Evolutionary conservation across 768 basidiomycete genomes (phyloP).

Genomic region (Hericium alpestre): DNA sequence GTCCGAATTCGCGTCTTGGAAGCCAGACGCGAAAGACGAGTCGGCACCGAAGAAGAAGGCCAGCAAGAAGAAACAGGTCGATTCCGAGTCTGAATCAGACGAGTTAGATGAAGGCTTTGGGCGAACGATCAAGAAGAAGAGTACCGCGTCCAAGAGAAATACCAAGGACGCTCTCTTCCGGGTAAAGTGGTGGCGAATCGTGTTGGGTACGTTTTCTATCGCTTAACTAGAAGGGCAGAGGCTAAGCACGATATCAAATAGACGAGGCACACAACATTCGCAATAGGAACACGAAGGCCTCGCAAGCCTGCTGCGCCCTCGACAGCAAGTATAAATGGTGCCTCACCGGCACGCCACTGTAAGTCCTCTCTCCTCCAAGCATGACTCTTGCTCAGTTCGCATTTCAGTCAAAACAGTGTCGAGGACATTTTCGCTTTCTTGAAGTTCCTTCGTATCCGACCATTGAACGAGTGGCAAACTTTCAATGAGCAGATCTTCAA

Average conservation of each 20-base stretch:
- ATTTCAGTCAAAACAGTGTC: constrained; percentile 41
- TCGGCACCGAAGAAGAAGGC: constrained; percentile 31
- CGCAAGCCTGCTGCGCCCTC: constrained; percentile 71
- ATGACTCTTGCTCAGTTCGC: neutral
- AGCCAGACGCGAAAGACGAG: constrained; percentile 43
- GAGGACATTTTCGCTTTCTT: constrained; percentile 84
- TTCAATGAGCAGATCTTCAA: constrained; percentile 75
- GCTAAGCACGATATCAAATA: constrained; percentile 15
- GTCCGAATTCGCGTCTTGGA: constrained; percentile 59
- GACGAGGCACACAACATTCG: constrained; percentile 96
- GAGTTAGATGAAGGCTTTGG: constrained; percentile 35
- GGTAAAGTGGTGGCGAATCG: constrained; percentile 75
- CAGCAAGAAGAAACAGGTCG: constrained; percentile 20
- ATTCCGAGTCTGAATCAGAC: constrained; percentile 12
- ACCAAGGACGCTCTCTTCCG: constrained; percentile 59
- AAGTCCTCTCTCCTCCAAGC: constrained; percentile 2
- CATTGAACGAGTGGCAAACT: constrained; percentile 65
- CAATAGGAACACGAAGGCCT: constrained; percentile 68
- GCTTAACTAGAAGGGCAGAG: neutral
- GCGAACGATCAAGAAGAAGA: constrained; percentile 34
- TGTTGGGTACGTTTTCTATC: constrained; percentile 48
- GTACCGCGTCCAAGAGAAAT: constrained; percentile 30
- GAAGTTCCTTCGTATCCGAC: constrained; percentile 78
- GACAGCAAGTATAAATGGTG: constrained; percentile 78
- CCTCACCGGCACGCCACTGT: constrained; percentile 78